These are phyloP conservation scores for Penicillium pulvis DNA, from an alignment of 495 filamentous ascomycete genomes.

Conservation along the genomic window DNA sequence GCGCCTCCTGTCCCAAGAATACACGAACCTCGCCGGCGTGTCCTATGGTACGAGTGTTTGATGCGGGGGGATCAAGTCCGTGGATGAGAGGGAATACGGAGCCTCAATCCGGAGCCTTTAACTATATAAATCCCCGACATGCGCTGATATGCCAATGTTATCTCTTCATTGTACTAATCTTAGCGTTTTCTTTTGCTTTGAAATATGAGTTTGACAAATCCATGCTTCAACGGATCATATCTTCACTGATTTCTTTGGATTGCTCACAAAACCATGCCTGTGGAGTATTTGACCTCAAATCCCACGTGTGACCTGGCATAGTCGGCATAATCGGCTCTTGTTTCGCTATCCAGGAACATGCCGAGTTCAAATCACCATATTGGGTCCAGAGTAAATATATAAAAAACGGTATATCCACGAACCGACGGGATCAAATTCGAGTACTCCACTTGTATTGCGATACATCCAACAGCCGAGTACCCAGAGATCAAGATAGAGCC, in stretches of 20 bases:
- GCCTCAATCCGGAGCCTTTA: slow-evolving; percentile 1
- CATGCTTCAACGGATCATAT: no score
- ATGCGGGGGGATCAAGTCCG: slow-evolving; percentile 6
- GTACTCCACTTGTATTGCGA: not conserved
- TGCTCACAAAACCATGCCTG: not conserved
- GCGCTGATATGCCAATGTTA: not conserved
- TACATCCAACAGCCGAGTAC: not conserved
- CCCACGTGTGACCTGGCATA: no score
- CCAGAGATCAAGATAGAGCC: not conserved
- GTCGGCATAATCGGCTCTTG: no score
- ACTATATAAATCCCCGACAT: not conserved
- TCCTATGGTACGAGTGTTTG: slow-evolving; percentile 8
- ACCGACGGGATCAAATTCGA: not conserved
- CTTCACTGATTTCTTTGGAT: not conserved
- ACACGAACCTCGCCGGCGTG: slow-evolving; percentile 2
- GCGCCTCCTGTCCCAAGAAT: slow-evolving; percentile 14
- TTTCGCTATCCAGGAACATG: no score
- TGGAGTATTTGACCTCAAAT: no score
- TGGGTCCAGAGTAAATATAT: no score
- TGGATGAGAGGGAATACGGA: not conserved
- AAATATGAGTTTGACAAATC: no score
- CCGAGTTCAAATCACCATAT: no score
- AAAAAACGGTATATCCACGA: no score
- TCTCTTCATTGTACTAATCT: not conserved
- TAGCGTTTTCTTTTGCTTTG: not conserved